Percentiles rank a stretch among this genome's conserved stretches.
These are phyloP conservation scores for Omphalotus guepiniiformis DNA, from an alignment of 768 basidiomycete species.

Conservation along the genomic window DNA sequence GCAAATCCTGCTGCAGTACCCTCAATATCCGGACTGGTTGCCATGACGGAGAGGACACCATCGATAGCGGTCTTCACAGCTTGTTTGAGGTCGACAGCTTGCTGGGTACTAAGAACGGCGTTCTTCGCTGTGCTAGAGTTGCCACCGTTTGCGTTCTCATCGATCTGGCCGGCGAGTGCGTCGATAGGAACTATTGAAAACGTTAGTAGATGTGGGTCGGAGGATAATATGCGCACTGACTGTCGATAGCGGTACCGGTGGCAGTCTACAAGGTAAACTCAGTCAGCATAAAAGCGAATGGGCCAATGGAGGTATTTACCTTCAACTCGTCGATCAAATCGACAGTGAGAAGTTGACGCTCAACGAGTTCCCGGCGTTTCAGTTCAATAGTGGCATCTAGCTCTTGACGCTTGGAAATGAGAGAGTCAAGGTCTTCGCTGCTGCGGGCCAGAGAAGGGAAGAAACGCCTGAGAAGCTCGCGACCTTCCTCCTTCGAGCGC, in stretches of 20 bases:
- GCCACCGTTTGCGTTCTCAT: constrained; percentile 16
- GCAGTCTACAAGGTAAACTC: constrained; percentile 10
- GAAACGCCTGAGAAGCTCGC: not conserved
- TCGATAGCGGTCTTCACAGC: constrained; percentile 17
- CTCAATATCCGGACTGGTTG: constrained; percentile 4
- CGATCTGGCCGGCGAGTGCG: constrained; percentile 18
- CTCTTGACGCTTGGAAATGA: constrained; percentile 10
- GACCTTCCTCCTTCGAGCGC: not conserved
- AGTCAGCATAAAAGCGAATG: not conserved
- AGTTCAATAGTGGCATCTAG: constrained; percentile 6
- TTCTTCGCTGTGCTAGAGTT: constrained; percentile 16
- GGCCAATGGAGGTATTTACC: constrained; percentile 1
- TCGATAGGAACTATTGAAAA: constrained; percentile 21
- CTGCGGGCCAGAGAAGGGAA: not conserved
- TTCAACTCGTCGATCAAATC: constrained; percentile 20
- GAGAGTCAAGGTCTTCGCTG: constrained; percentile 9
- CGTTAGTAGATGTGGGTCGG: not conserved
- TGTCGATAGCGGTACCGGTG: constrained; percentile 21
- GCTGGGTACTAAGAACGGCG: constrained; percentile 15
- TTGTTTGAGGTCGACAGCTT: constrained; percentile 21
- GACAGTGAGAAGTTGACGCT: constrained; percentile 17
- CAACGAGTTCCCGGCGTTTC: constrained; percentile 12
- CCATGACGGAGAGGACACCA: constrained; percentile 1
- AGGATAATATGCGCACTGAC: not conserved
- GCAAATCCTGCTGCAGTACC: not conserved